Evolutionary conservation across 2,329 filamentous ascomycete genomes (phyloP), one percentile per base, ranked within the genome.

Genomic region (Aspergillus pseudoglaucus): DNA sequence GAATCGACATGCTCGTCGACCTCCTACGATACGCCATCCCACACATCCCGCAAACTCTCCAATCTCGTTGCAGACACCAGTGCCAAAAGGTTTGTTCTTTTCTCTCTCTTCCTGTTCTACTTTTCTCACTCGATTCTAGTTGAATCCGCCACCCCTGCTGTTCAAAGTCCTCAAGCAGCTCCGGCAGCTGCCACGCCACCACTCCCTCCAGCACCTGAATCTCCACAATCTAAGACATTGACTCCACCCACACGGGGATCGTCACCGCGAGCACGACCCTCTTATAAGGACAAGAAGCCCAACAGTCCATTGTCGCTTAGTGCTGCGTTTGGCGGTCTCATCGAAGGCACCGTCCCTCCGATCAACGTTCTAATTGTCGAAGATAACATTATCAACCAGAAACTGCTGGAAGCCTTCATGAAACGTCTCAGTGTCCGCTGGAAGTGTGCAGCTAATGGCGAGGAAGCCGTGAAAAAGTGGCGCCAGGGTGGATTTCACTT

Each of bases 301-400:
- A 61, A 51, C 47, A 39, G 15, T 12, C 56, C 59, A 44, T 64
- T 63, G 32, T 48, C 57, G 17, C 45, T 59, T n/a, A 60, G 62
- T 44, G 62, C 64, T 7, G 64, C 61, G 62, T 85, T 51, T 22
- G 75, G 83, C 3, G 83, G 81, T 25, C 77, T 88, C 59, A 78
- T 95, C 23, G 89, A 91, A 57, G 85, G 84, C 46, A 84, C 84
- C 1, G 89, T 97, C 0, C 93, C 93, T 6, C 91, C 93, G 1
- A 97, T 98, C 72, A 97, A 95, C 59, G 90, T 97, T 6, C 77
- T 98, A 39, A 95, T 98, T 51, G 93, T 98, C 12, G 93, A 98
- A 73, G 93, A 98, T 72, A 98, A 98, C 68, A 90, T 93, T 54
- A 97, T 98, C 77, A 98, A 97, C 64, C 75, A 97, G 57, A 88